phyloP scores from a whole-genome alignment of 1,284 basidiomycete genomes.

The Vanrija humicola region DNA sequence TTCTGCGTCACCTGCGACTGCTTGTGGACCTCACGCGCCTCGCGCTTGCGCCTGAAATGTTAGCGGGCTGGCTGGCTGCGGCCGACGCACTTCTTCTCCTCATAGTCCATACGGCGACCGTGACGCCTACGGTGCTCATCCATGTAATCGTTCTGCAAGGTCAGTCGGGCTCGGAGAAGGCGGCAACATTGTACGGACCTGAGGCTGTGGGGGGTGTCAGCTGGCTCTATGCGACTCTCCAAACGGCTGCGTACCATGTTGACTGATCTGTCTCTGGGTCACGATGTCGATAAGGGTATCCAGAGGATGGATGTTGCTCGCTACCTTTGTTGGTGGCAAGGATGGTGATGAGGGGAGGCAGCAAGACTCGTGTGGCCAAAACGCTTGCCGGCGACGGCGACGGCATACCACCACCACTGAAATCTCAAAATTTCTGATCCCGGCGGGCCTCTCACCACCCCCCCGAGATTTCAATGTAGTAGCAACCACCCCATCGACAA shows the following conservation, averaged over 20 bases:
- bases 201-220: slow-evolving; percentile 33
- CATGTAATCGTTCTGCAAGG: slow-evolving; percentile 50
- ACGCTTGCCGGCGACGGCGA: background rate
- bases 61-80: background rate
- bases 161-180: slow-evolving; percentile 6
- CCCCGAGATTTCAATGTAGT: slow-evolving; percentile 15
- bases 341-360: background rate
- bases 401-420: background rate
- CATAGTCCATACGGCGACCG: slow-evolving; percentile 49
- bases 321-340: background rate
- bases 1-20: slow-evolving; percentile 85
- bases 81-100: slow-evolving; percentile 45
- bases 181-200: slow-evolving; percentile 23
- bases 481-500: background rate
- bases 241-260: slow-evolving; percentile 21
- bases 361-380: background rate
- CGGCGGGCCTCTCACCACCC: background rate
- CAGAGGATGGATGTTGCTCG: background rate
- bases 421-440: slow-evolving; percentile 22
- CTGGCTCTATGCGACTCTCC: background rate
- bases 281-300: background rate
- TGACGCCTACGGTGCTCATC: slow-evolving; percentile 50
- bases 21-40: slow-evolving; percentile 86
- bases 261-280: slow-evolving; percentile 5
- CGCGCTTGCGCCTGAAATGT: slow-evolving; percentile 74